Evolutionary conservation across 2,329 filamentous ascomycete genomes (phyloP).

Genomic region (Ceratocystis alfenasii): DNA sequence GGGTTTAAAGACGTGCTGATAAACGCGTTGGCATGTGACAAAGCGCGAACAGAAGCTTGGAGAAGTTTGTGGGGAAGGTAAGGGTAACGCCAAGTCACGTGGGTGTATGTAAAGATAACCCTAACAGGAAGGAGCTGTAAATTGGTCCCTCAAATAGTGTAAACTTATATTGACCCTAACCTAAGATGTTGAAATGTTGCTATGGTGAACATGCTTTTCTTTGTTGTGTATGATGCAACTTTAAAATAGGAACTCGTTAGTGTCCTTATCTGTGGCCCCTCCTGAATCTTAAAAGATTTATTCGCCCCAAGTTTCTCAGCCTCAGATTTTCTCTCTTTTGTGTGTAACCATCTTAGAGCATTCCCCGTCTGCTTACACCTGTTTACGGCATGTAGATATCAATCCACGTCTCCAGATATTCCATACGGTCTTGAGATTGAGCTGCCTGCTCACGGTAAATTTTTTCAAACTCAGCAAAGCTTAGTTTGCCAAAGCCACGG

Average conservation of each 20-base stretch:
- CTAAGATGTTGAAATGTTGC: neutral
- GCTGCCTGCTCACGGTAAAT: conserved; percentile 57
- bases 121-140: neutral
- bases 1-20: neutral
- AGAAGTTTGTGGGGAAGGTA: neutral
- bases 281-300: neutral
- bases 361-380: neutral
- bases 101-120: neutral
- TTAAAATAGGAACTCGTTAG: neutral
- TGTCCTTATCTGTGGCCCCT: neutral
- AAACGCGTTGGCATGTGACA: neutral
- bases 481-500: conserved; percentile 70
- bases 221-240: neutral
- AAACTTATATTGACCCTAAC: neutral
- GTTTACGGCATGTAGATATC: conserved; percentile 58
- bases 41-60: neutral
- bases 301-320: neutral
- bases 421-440: conserved; percentile 50
- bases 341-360: neutral
- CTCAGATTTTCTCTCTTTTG: neutral
- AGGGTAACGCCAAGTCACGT: conserved; percentile 16
- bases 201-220: too few species aligned
- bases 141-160: neutral
- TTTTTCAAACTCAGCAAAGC: conserved; percentile 64
- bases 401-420: conserved; percentile 84